Conservation (phyloP, 345 rosid species). For the Murraya koenigii region DNA sequence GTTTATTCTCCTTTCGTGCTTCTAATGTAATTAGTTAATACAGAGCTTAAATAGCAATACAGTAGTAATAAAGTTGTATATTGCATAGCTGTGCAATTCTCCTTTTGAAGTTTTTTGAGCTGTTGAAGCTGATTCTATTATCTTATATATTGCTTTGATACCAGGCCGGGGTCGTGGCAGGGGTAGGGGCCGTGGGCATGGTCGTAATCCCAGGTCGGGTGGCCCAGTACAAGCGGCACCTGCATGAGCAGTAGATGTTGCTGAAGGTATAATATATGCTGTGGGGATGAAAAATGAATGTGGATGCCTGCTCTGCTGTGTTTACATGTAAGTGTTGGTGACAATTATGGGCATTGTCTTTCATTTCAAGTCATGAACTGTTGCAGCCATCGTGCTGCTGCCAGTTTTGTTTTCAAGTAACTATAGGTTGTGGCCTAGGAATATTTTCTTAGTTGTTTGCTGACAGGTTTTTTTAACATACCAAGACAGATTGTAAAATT, state of each 20-base stretch:
- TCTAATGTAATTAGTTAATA: neutral
- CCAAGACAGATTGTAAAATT: constrained; percentile 19
- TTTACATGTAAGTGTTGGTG: constrained; percentile 21
- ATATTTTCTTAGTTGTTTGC: constrained; percentile 3
- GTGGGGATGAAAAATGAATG: constrained; percentile 18
- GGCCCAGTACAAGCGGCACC: constrained; percentile 19
- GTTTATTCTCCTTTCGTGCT: neutral
- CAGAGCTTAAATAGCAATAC: neutral
- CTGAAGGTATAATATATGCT: constrained; percentile 3
- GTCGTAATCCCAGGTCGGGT: constrained; percentile 11
- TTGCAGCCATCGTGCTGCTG: constrained; percentile 12
- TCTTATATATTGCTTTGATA: neutral
- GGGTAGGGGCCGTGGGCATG: constrained; percentile 28
- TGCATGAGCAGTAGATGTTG: constrained; percentile 18
- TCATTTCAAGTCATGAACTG: constrained; percentile 20
- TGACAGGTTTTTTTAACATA: constrained; percentile 5
- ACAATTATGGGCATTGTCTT: constrained; percentile 21
- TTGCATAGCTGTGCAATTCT: neutral
- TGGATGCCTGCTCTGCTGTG: constrained; percentile 36
- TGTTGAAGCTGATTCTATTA: neutral
- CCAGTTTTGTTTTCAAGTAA: constrained; percentile 16
- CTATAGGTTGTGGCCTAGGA: constrained; percentile 11
- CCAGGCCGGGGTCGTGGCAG: constrained; percentile 33
- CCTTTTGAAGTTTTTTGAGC: neutral
- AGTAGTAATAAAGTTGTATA: neutral